Base-by-base conservation (phyloP, 371 early-diverging fungal genomes). In the Lichtheimia hyalospora region DNA sequence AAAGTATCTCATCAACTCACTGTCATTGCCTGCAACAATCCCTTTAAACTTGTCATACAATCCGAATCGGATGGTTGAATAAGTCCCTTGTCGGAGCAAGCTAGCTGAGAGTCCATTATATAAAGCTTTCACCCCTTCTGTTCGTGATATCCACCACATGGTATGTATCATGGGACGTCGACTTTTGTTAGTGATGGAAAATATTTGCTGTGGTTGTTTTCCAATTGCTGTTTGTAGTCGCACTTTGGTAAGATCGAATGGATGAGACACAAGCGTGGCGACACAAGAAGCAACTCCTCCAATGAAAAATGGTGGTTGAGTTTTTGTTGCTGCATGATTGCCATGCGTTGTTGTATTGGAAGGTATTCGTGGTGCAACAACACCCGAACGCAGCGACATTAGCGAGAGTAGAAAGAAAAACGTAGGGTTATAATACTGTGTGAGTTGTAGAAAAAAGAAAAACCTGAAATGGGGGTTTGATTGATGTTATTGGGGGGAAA, bases 241-340 rank as follows among this genome's bases (percentile, higher is more conserved):
- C 20, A 91, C 89, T 67, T 91, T 90, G 54, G 88, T 75, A 40
- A 89, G 77, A 67, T 91, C 92, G 52, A 91, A 84, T 0, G 92
- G 91, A 50, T 91, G 90, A 1, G 90, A 89, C 42, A 83, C 82
- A 54, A 86, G 68, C 12, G 85, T 84, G 10, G 90, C 89, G 5
- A 81, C 62, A 49, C 84, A 81, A 6, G 88, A 83, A 7, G 90
- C 84, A n/a, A 77, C 72, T 25, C 80, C 80, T 34, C 86, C 86
- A 66, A 82, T 77, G 69, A 77, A 86, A 20, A 82, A 84, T 13
- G 86, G 86, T n/a, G 75, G 66, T 53, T 40, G 28, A 40, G 53
- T n/a, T 27, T 34, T 28, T 52, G 28, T 27, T 50, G 50, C 23
- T 23, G 39, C 50, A 34, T 34, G 34, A 34, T n/a, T 8, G 14